Percentiles rank a stretch among this genome's conserved stretches.
Evolutionary conservation across 768 basidiomycete species (phyloP).

Genomic region (Candolleomyces eurysporus): DNA sequence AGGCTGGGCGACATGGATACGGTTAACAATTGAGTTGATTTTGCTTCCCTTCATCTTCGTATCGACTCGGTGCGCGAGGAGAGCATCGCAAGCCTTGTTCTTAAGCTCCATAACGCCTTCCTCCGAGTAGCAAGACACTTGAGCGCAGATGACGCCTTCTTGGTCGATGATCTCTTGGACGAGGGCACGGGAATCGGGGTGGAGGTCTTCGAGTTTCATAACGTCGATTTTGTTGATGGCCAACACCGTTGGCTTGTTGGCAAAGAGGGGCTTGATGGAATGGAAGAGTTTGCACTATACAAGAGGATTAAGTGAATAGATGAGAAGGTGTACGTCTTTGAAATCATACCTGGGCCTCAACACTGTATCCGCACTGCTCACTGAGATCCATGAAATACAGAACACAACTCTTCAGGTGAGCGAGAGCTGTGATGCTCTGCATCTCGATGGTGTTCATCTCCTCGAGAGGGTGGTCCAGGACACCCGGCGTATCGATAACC

Average conservation of each 20-base stretch:
- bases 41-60: constrained; percentile 91
- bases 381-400: constrained; percentile 99
- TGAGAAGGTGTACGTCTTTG: constrained; percentile 15
- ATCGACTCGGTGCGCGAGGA: constrained; percentile 94
- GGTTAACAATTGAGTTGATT: constrained; percentile 89
- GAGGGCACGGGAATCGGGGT: constrained; percentile 69
- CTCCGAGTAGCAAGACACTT: constrained; percentile 93
- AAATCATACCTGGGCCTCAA: constrained; percentile 85
- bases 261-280: constrained; percentile 97
- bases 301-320: constrained; percentile 8
- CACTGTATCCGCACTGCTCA: constrained; percentile 96
- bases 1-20: constrained; percentile 94
- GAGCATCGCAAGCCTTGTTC: constrained; percentile 91
- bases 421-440: constrained; percentile 98
- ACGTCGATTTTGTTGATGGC: constrained; percentile 99
- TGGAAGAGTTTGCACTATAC: constrained; percentile 94
- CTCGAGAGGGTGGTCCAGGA: constrained; percentile 96
- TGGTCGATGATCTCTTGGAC: constrained; percentile 83
- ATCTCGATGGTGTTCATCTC: constrained; percentile 99
- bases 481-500: constrained; percentile 98
- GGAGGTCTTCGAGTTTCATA: constrained; percentile 80
- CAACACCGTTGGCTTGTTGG: constrained; percentile 87
- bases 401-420: constrained; percentile 91
- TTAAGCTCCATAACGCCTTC: constrained; percentile 98
- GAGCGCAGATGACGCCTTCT: constrained; percentile 71